Percentiles rank a stretch among this genome's conserved stretches.
These are phyloP conservation scores for Penicillium verrucosum DNA, from an alignment of 2,329 filamentous ascomycete species.

Conservation along the genomic window DNA sequence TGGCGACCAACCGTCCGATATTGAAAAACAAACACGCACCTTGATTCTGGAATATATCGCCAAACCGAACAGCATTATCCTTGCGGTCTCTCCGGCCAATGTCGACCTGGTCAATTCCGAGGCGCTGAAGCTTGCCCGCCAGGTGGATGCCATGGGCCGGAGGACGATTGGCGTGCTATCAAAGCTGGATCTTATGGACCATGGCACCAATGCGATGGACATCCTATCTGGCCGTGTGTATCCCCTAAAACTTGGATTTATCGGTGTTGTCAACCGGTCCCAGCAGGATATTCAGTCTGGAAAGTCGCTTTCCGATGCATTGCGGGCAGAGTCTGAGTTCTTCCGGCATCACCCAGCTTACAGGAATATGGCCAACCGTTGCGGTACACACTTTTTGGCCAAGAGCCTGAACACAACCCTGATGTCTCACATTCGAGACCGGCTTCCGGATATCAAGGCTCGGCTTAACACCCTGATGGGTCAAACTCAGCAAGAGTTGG, in stretches of 20 bases:
- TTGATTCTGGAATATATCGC: conserved; percentile 98
- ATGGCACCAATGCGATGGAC: conserved; percentile 95
- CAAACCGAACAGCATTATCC: conserved; percentile 96
- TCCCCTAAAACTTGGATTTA: conserved; percentile 93
- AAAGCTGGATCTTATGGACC: conserved; percentile 97
- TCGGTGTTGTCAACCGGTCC: conserved; percentile 95
- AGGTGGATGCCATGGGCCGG: conserved; percentile 92
- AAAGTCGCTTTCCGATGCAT: conserved; percentile 88
- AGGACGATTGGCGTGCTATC: conserved; percentile 96
- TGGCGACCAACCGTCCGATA: conserved; percentile 93
- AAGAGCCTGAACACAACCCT: conserved; percentile 93
- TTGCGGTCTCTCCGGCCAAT: conserved; percentile 95
- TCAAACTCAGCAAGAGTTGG: conserved; percentile 97
- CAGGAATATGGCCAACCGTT: conserved; percentile 88
- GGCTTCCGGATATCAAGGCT: conserved; percentile 95
- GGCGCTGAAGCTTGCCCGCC: conserved; percentile 89
- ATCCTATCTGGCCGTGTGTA: conserved; percentile 97
- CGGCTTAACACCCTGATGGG: conserved; percentile 97
- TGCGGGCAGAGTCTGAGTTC: conserved; percentile 87
- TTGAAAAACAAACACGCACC: conserved; percentile 96
- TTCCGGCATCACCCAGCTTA: conserved; percentile 97
- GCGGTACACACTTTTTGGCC: conserved; percentile 89
- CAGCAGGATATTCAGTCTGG: conserved; percentile 97
- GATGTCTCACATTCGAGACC: conserved; percentile 93
- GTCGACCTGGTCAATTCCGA: conserved; percentile 99